These are phyloP conservation scores for Bryoerythrophyllum caledonicum DNA, from an alignment of 225 moss, liverwort and hornwort species.

Conservation along the genomic window DNA sequence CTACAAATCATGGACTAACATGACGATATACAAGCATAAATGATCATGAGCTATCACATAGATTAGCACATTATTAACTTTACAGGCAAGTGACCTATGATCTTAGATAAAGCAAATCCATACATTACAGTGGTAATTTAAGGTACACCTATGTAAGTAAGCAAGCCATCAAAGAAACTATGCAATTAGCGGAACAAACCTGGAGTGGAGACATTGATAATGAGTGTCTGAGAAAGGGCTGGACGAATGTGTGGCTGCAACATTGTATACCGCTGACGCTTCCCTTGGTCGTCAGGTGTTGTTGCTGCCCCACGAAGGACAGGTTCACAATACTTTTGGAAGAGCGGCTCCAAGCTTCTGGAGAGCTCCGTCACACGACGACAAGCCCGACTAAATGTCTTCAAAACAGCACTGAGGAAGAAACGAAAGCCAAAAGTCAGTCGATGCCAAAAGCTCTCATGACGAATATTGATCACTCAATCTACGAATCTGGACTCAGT, in stretches of 20 bases:
- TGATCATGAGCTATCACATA: neutral
- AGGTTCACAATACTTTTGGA: slow-evolving; percentile 77
- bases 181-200: slow-evolving; percentile 30
- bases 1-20: neutral
- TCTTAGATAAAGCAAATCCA: neutral
- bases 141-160: neutral
- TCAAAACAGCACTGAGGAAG: slow-evolving; percentile 65
- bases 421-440: slow-evolving; percentile 12
- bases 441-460: slow-evolving; percentile 2
- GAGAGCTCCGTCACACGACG: slow-evolving; percentile 78
- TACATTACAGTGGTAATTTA: neutral
- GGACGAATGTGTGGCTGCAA: slow-evolving; percentile 74
- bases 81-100: neutral
- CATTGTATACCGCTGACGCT: slow-evolving; percentile 67
- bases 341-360: slow-evolving; percentile 78
- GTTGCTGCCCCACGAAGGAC: slow-evolving; percentile 56
- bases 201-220: slow-evolving; percentile 46
- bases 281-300: slow-evolving; percentile 70
- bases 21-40: neutral
- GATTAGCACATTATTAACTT: neutral
- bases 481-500: neutral
- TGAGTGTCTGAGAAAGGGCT: slow-evolving; percentile 74
- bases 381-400: slow-evolving; percentile 77
- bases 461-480: slow-evolving; percentile 11
- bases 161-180: neutral